Percentiles rank a stretch among this genome's conserved stretches.
Conservation (phyloP, 768 basidiomycete genomes). For the Megacollybia marginata region DNA sequence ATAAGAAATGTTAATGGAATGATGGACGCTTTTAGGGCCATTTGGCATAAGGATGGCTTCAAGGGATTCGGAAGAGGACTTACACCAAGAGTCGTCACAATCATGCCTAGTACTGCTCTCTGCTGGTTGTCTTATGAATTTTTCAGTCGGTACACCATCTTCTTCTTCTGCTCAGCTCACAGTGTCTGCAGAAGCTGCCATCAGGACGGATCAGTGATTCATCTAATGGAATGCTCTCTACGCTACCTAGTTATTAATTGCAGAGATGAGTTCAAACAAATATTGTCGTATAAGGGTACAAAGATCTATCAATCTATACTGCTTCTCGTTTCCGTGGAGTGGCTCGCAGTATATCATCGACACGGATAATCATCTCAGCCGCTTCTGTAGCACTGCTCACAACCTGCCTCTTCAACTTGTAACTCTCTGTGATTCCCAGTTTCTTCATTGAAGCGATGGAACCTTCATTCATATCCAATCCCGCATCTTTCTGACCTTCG, state of each 20-base stretch:
- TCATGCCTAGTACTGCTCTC: conserved; percentile 94
- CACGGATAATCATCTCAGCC: conserved; percentile 96
- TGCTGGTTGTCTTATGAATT: conserved; percentile 99
- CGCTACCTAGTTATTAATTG: too few species aligned
- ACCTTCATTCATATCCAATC: conserved; percentile 88
- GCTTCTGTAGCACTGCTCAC: conserved; percentile 93
- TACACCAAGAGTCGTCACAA: conserved; percentile 86
- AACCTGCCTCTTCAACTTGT: conserved; percentile 95
- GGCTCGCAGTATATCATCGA: conserved; percentile 86
- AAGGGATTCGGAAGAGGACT: conserved; percentile 85
- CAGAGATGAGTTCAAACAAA: too few species aligned
- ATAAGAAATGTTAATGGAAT: conserved; percentile 83
- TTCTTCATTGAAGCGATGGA: conserved; percentile 80
- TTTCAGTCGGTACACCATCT: conserved; percentile 68
- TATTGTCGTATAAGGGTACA: too few species aligned
- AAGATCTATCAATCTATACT: conserved; percentile 30
- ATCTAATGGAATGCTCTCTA: too few species aligned
- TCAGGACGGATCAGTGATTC: conserved; percentile 34
- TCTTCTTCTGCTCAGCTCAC: background rate
- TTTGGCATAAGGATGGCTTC: conserved; percentile 79
- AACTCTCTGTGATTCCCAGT: conserved; percentile 91
- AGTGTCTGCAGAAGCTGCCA: conserved; percentile 48
- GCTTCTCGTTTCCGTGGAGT: conserved; percentile 84
- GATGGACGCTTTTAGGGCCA: conserved; percentile 81
- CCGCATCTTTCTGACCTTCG: conserved; percentile 79